phyloP scores from a whole-genome alignment of 73 alveolate species.

The Uronychia binucleata region DNA sequence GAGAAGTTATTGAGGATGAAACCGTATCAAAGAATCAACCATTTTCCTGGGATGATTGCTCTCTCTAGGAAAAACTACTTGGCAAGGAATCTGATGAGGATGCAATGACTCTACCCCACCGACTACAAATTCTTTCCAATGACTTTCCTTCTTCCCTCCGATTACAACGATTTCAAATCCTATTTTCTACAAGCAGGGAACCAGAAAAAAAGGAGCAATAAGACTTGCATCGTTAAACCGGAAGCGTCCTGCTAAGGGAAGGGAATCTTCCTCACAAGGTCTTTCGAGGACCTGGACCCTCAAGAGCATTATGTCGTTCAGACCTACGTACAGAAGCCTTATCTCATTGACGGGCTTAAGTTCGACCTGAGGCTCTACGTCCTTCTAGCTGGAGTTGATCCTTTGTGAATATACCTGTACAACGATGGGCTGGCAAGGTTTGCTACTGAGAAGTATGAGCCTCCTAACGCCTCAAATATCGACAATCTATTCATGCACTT shows the following conservation, averaged over 20 bases:
- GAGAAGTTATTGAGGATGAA: constrained; percentile 61
- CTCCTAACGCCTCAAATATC: constrained; percentile 21
- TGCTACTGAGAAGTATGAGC: constrained; percentile 83
- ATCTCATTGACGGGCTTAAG: constrained; percentile 73
- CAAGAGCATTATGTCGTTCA: constrained; percentile 60
- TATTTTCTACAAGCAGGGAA: not conserved
- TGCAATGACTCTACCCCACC: constrained; percentile 45
- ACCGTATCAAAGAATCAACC: constrained; percentile 61
- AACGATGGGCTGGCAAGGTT: constrained; percentile 85
- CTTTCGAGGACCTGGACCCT: not conserved
- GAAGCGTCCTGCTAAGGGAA: constrained; percentile 45
- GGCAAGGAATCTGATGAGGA: constrained; percentile 52
- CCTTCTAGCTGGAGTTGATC: constrained; percentile 78
- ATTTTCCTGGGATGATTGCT: constrained; percentile 61
- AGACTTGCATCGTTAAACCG: constrained; percentile 17
- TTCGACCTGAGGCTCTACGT: constrained; percentile 87
- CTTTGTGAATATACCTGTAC: constrained; percentile 76
- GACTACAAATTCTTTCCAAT: constrained; percentile 60
- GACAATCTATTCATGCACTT: constrained; percentile 84
- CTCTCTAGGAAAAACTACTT: constrained; percentile 61
- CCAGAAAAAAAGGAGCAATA: constrained; percentile 9
- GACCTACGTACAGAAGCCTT: constrained; percentile 79
- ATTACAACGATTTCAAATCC: constrained; percentile 46
- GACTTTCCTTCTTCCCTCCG: constrained; percentile 62
- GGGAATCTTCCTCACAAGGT: constrained; percentile 16